Evolutionary conservation across 2,329 filamentous ascomycete genomes (phyloP).

Genomic region (Camillea tinctor): DNA sequence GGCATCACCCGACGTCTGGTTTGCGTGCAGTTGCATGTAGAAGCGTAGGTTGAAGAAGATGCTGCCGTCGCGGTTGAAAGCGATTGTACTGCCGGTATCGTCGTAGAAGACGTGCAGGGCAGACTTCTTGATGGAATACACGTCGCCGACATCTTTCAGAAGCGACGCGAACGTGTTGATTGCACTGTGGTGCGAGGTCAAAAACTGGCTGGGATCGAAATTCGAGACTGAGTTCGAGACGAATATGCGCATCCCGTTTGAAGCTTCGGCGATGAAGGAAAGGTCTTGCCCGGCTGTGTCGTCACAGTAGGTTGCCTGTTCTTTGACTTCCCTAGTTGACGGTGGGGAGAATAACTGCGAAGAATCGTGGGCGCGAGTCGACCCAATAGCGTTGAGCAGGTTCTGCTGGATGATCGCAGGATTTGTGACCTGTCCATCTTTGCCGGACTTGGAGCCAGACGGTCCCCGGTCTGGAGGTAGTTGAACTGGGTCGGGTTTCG

Average conservation of each 20-base stretch:
- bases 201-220: conserved; percentile 52
- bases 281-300: conserved; percentile 72
- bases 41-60: conserved; percentile 94
- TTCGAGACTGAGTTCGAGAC: conserved; percentile 54
- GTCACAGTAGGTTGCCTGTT: conserved; percentile 86
- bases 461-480: conserved; percentile 21
- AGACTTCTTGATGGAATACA: conserved; percentile 69
- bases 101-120: conserved; percentile 89
- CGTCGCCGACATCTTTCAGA: conserved; percentile 64
- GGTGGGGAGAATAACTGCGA: conserved; percentile 71
- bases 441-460: conserved; percentile 17
- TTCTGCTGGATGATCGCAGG: conserved; percentile 65
- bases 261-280: conserved; percentile 65
- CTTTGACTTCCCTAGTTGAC: conserved; percentile 69
- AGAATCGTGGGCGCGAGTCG: conserved; percentile 75
- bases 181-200: conserved; percentile 57
- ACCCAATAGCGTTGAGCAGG: conserved; percentile 73
- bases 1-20: conserved; percentile 45
- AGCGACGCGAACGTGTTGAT: conserved; percentile 70
- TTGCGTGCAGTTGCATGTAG: conserved; percentile 75
- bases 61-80: conserved; percentile 84
- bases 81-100: conserved; percentile 74
- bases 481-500: conserved; percentile 18
- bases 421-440: conserved; percentile 55
- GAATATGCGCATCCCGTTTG: conserved; percentile 73